Percentiles rank a stretch among this genome's conserved stretches.
Evolutionary conservation across 441 rosid species (phyloP).

Genomic region (Capsella rubella): DNA sequence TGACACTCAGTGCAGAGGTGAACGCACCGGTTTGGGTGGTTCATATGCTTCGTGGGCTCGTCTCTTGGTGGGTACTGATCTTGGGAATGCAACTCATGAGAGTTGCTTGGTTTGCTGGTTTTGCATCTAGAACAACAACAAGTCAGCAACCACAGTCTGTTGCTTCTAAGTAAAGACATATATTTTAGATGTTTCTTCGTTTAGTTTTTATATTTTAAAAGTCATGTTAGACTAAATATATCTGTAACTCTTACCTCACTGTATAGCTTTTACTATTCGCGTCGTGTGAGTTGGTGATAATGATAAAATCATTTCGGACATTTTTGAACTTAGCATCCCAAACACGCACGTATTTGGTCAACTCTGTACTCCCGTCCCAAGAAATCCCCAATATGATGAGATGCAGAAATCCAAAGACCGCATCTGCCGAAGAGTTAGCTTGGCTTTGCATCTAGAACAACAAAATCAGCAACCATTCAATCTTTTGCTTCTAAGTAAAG

Average conservation of each 20-base stretch:
- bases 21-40: slow-evolving; percentile 79
- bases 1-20: slow-evolving; percentile 80
- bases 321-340: too few relatives aligned
- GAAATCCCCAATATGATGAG: too few relatives aligned
- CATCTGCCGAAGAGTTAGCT: too few relatives aligned
- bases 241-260: slow-evolving; percentile 12
- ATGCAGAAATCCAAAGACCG: too few relatives aligned
- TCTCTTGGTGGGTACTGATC: slow-evolving; percentile 92
- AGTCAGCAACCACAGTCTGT: slow-evolving; percentile 28
- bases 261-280: slow-evolving; percentile 13
- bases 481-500: slow-evolving; percentile 22
- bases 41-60: slow-evolving; percentile 78
- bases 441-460: not conserved
- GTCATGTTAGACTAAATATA: not conserved
- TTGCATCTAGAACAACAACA: slow-evolving; percentile 49
- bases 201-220: not conserved
- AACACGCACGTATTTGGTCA: too few relatives aligned
- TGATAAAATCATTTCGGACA: not conserved
- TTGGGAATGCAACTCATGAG: slow-evolving; percentile 94
- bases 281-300: not conserved
- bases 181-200: not conserved
- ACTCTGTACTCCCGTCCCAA: too few relatives aligned
- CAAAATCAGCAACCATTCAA: slow-evolving; percentile 19
- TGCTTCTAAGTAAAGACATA: slow-evolving; percentile 15
- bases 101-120: slow-evolving; percentile 97